phyloP scores from a whole-genome alignment of 371 early-diverging fungal genomes.

The Entomophthora muscae region DNA sequence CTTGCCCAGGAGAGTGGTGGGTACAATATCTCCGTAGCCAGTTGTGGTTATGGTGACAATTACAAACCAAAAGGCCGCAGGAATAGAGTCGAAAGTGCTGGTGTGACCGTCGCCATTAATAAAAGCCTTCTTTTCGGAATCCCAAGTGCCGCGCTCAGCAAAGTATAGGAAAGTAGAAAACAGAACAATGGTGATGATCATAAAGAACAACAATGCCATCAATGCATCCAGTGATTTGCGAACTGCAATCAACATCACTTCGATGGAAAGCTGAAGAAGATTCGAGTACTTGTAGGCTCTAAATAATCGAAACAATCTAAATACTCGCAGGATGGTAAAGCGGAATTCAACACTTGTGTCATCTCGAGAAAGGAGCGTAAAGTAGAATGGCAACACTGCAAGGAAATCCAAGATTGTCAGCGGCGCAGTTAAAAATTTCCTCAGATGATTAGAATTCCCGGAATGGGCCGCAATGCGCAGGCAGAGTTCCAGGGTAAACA shows the following conservation, averaged over 20 bases:
- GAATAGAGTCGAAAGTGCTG: slow-evolving; percentile 62
- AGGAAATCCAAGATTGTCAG: slow-evolving; percentile 59
- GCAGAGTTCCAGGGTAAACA: slow-evolving; percentile 60
- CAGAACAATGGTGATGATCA: slow-evolving; percentile 47
- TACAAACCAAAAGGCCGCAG: slow-evolving; percentile 67
- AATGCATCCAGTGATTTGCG: slow-evolving; percentile 61
- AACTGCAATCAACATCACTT: slow-evolving; percentile 69
- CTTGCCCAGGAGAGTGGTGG: slow-evolving; percentile 66
- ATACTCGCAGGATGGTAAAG: slow-evolving; percentile 60
- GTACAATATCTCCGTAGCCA: slow-evolving; percentile 75
- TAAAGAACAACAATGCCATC: slow-evolving; percentile 55
- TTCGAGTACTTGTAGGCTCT: slow-evolving; percentile 67
- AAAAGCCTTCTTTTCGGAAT: slow-evolving; percentile 48
- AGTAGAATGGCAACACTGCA: slow-evolving; percentile 64
- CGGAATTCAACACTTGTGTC: slow-evolving; percentile 72
- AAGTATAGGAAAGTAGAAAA: slow-evolving; percentile 69
- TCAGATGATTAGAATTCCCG: slow-evolving; percentile 33
- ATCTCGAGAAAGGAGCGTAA: slow-evolving; percentile 43
- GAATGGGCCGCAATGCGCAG: slow-evolving; percentile 53
- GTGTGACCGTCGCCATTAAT: slow-evolving; percentile 36
- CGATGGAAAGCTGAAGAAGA: slow-evolving; percentile 50
- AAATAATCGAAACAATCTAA: slow-evolving; percentile 61
- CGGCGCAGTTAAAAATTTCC: slow-evolving; percentile 31
- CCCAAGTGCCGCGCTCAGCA: slow-evolving; percentile 69
- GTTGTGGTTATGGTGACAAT: slow-evolving; percentile 73